Evolutionary conservation across 2,329 filamentous ascomycete genomes (phyloP), one percentile per base, ranked within the genome.

Genomic region (Truncatella angustata): DNA sequence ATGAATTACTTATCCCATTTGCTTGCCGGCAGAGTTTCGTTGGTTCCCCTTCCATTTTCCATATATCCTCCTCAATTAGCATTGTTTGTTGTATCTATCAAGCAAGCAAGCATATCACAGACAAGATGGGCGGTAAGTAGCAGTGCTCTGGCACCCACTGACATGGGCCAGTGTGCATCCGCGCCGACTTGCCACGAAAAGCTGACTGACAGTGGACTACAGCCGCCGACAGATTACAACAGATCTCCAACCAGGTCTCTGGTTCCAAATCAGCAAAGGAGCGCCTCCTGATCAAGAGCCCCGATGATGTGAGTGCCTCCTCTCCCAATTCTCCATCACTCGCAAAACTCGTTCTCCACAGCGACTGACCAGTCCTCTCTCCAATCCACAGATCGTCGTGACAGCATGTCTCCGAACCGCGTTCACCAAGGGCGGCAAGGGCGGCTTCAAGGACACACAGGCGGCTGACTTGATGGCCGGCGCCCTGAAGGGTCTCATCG

Each of bases 371-470:
- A 53, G 35, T 14, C 21, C 20, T 16, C 18, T 5, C 18, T 18
- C 36, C 9, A 28, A 28, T 21, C 10, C n/a, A 50, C 58, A 86
- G 82, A 84, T 97, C 60, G 94, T 99, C 65, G 85, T 99, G 57
- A 97, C 94, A 56, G 90, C 89, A 60, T 90, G 89, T 61, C 89
- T 97, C 66, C 91, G 94, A 64, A 96, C 91, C 14, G 84, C 94
- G 64, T 86, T 97, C 72, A 96, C 91, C 60, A 95, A 91, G 73
- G 93, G 91, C 61, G 91, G 92, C 65, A 92, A 91, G 74, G 94
- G 94, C 61, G 88, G 85, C 46, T 94, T 99, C 81, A 97, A 97
- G 78, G 94, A 97, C 74, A 97, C 94, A 7, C 80, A 84, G 51
- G 90, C 89, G 5, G 83, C 91, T 36, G 93, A 97, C 71, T 79